phyloP scores from a whole-genome alignment of 2,329 filamentous ascomycete species.

The Exophiala sp. region DNA sequence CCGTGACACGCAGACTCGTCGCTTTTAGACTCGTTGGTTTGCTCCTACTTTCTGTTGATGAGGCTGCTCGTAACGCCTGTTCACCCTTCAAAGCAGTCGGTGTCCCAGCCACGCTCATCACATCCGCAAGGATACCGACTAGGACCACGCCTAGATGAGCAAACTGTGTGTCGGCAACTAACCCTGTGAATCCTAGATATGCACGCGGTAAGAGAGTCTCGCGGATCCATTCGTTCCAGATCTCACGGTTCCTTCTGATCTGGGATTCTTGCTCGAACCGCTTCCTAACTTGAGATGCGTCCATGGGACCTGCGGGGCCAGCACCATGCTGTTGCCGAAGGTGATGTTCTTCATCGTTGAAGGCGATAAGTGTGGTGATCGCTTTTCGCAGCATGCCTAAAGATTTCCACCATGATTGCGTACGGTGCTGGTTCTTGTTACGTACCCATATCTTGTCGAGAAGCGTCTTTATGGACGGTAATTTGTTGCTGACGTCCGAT shows the following conservation, averaged over 20 bases:
- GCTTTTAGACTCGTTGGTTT: slow-evolving; percentile 5
- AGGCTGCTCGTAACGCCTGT: no score
- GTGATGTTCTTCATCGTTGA: slow-evolving; percentile 26
- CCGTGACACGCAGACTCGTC: slow-evolving; percentile 13
- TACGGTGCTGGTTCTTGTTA: slow-evolving; percentile 87
- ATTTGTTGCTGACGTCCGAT: background rate
- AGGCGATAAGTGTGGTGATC: slow-evolving; percentile 52
- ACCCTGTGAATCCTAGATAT: slow-evolving; percentile 58
- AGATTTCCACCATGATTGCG: slow-evolving; percentile 74
- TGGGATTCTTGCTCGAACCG: slow-evolving; percentile 41
- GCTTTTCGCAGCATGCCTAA: slow-evolving; percentile 70
- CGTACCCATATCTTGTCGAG: slow-evolving; percentile 41
- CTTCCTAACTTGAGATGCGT: slow-evolving; percentile 34
- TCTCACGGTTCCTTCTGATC: slow-evolving; percentile 33
- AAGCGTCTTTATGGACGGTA: slow-evolving; percentile 7
- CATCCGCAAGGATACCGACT: slow-evolving; percentile 60
- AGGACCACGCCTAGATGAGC: slow-evolving; percentile 68
- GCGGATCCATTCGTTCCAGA: slow-evolving; percentile 38
- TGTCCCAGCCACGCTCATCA: slow-evolving; percentile 46
- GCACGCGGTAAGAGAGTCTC: slow-evolving; percentile 41
- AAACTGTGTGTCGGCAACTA: slow-evolving; percentile 70
- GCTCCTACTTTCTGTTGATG: background rate
- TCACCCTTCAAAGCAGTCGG: slow-evolving; percentile 24
- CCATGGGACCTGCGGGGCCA: background rate
- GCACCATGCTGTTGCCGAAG: background rate